These are phyloP conservation scores for Epicoccum sorghinum DNA, from an alignment of 2,329 filamentous ascomycete species.

Conservation along the genomic window DNA sequence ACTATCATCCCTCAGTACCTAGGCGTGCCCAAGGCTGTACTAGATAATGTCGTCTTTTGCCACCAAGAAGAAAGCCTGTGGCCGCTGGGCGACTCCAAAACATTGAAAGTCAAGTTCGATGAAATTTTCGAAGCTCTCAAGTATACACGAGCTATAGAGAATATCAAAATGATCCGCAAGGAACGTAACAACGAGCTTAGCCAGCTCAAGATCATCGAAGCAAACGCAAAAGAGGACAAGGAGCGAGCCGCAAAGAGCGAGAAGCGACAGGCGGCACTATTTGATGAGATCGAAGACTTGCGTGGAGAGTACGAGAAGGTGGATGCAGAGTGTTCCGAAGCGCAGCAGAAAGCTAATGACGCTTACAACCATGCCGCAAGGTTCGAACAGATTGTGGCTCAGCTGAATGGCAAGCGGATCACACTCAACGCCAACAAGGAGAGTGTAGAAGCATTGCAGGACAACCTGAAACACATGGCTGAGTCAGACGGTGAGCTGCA, in stretches of 20 bases:
- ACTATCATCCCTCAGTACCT: slow-evolving; percentile 82
- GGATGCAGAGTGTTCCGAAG: slow-evolving; percentile 41
- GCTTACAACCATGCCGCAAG: slow-evolving; percentile 76
- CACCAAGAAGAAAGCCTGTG: slow-evolving; percentile 97
- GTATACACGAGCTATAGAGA: slow-evolving; percentile 96
- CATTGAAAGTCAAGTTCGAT: slow-evolving; percentile 92
- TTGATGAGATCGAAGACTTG: slow-evolving; percentile 67
- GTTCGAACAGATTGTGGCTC: slow-evolving; percentile 75
- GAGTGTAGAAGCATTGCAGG: slow-evolving; percentile 71
- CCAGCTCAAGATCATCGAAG: slow-evolving; percentile 75
- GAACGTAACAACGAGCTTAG: slow-evolving; percentile 77
- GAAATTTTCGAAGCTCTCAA: slow-evolving; percentile 97
- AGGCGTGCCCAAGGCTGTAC: slow-evolving; percentile 85
- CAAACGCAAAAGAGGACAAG: slow-evolving; percentile 81
- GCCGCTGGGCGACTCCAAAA: slow-evolving; percentile 88
- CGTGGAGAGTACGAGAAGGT: slow-evolving; percentile 34
- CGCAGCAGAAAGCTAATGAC: slow-evolving; percentile 61
- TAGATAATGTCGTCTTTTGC: slow-evolving; percentile 97
- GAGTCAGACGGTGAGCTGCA: slow-evolving; percentile 80
- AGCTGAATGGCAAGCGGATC: slow-evolving; percentile 77
- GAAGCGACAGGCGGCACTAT: slow-evolving; percentile 63
- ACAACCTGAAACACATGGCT: slow-evolving; percentile 75
- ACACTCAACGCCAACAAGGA: slow-evolving; percentile 73
- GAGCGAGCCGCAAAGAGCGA: slow-evolving; percentile 73
- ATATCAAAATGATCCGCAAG: slow-evolving; percentile 86